Percentiles rank a stretch among this genome's conserved stretches.
These are phyloP conservation scores for Solanum etuberosum DNA, from an alignment of 257 asterid genomes.

Conservation along the genomic window DNA sequence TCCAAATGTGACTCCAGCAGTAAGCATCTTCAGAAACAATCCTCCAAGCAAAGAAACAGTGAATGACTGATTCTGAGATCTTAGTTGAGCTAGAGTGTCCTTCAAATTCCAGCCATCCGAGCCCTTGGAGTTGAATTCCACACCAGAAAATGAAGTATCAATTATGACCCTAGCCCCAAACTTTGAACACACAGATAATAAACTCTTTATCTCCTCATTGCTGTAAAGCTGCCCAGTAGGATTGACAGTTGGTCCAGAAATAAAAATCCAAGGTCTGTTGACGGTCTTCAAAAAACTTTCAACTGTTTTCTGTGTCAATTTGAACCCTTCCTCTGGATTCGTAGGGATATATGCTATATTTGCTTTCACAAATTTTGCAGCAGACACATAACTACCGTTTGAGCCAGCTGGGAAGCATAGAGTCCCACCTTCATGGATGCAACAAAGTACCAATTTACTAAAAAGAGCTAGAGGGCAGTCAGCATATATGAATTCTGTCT, in stretches of 20 bases:
- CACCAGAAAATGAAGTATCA: slow-evolving; percentile 92
- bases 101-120: slow-evolving; percentile 64
- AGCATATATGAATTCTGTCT: slow-evolving; percentile 61
- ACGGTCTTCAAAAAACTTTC: slow-evolving; percentile 29
- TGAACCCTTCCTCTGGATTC: slow-evolving; percentile 48
- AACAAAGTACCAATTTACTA: slow-evolving; percentile 73
- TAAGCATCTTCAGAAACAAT: slow-evolving; percentile 68
- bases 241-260: slow-evolving; percentile 80
- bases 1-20: slow-evolving; percentile 79
- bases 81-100: slow-evolving; percentile 42
- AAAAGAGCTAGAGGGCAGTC: slow-evolving; percentile 69
- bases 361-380: slow-evolving; percentile 73
- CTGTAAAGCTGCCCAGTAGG: slow-evolving; percentile 82
- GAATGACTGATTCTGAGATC: slow-evolving; percentile 42
- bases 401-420: slow-evolving; percentile 86
- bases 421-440: slow-evolving; percentile 84
- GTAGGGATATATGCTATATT: slow-evolving; percentile 45
- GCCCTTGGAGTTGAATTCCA: slow-evolving; percentile 45
- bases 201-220: slow-evolving; percentile 58
- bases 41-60: slow-evolving; percentile 72
- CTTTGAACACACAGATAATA: slow-evolving; percentile 58
- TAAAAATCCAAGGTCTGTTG: slow-evolving; percentile 76
- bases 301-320: slow-evolving; percentile 55
- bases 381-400: slow-evolving; percentile 74
- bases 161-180: slow-evolving; percentile 66